phyloP scores from a whole-genome alignment of 805 yeast genomes.

The Saccharomycopsis sp. region DNA sequence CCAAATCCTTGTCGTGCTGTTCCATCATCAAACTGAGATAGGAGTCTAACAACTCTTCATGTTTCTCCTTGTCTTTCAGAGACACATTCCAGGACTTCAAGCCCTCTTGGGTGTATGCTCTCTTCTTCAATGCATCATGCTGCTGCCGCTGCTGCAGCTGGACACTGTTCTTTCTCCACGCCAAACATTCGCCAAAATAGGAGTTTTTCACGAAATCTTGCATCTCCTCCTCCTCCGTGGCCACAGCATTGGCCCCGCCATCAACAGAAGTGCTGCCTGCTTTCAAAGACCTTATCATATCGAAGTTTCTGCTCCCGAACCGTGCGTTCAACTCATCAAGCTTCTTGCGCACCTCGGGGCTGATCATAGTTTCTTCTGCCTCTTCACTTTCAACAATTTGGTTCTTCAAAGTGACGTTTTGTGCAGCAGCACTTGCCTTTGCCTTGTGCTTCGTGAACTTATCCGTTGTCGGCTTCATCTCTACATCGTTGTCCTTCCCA shows the following conservation, averaged over 20 bases:
- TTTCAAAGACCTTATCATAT: background rate
- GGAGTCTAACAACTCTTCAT: conserved; percentile 30
- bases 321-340: no score
- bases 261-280: background rate
- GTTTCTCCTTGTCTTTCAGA: background rate
- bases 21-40: conserved; percentile 39
- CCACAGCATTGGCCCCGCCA: background rate
- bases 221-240: no score
- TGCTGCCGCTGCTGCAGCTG: no score
- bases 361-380: no score
- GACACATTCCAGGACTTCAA: background rate
- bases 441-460: background rate
- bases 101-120: background rate
- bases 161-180: no score
- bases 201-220: no score
- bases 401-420: background rate
- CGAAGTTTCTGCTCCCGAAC: no score
- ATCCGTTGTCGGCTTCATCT: background rate
- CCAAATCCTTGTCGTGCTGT: conserved; percentile 40
- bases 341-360: no score
- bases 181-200: no score
- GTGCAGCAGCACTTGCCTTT: background rate
- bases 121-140: no score
- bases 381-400: no score
- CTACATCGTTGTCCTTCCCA: conserved; percentile 1